Evolutionary conservation across 116 monocot species (phyloP), one percentile per base, ranked within the genome.

Genomic region (Iris pallida): DNA sequence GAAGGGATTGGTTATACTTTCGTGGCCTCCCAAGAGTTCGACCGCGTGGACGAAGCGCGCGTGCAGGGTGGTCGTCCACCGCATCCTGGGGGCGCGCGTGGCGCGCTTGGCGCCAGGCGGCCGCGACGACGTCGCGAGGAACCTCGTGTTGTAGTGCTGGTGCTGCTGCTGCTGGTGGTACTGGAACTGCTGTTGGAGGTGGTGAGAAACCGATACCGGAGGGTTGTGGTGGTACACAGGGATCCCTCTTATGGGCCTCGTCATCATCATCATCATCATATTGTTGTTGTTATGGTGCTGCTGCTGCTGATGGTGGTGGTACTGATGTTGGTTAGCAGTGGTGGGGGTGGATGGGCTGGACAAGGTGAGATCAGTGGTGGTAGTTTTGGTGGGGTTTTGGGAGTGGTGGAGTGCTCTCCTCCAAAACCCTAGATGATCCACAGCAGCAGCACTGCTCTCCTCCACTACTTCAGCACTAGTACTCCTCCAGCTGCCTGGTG

Each of bases 31-130:
- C 47, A 85, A 56, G 12, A 85, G 68, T 71, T 85, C 85, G 0
- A 85, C 85, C 15, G 85, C 85, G 16, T 85, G 85, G 52, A 85
- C 81, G 67, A 85, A 85, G 4, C 85, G 69, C 11, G 85, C 78
- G 17, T 85, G 85, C 20, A 85, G 85, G 5, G 85, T 74, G 43
- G 80, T 68, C 6, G 85, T 85, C 85, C 85, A 85, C 56, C 85
- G 77, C 85, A 85, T 85, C 78, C 85, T 74, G 16, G 85, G 85
- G 6, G 78, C 80, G 16, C 85, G 47, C 75, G 75, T 68, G 71
- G 78, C 81, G 8, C 85, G 55, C 68, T 81, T 81, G 6, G 55
- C 71, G 4, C 78, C 71, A 20, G 64, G 70, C 52, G 60, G 45
- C 58, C 77, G 57, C 12, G 78, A 45, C 52, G 64, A 40, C 58